These are phyloP conservation scores for Macrolepiota dolichaula DNA, from an alignment of 768 basidiomycete genomes.

Conservation along the genomic window DNA sequence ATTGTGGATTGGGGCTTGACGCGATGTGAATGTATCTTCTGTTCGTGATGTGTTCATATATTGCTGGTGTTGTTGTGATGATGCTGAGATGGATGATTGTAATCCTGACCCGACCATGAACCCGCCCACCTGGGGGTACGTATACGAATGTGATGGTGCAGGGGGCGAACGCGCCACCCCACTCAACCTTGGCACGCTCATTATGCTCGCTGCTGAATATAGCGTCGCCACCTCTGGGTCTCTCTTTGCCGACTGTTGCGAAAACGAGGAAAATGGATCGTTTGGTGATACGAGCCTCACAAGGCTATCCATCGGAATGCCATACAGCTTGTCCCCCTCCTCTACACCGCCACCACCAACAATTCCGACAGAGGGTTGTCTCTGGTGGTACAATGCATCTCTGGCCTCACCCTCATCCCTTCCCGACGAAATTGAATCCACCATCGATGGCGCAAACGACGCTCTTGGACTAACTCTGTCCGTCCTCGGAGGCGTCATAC, in stretches of 20 bases:
- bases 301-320: slow-evolving; percentile 69
- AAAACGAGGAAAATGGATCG: slow-evolving; percentile 49
- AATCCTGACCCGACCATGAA: too few relatives aligned
- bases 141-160: too few relatives aligned
- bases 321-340: slow-evolving; percentile 37
- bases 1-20: too few relatives aligned
- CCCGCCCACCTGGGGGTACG: too few relatives aligned
- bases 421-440: slow-evolving; percentile 32
- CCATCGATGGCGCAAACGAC: slow-evolving; percentile 31
- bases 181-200: slow-evolving; percentile 41
- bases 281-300: slow-evolving; percentile 68
- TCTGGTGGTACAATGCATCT: too few relatives aligned
- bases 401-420: not conserved
- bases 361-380: not conserved
- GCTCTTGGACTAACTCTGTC: slow-evolving; percentile 20
- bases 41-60: slow-evolving; percentile 29
- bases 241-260: slow-evolving; percentile 35
- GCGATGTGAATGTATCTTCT: slow-evolving; percentile 28
- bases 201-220: slow-evolving; percentile 81
- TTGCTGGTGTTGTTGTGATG: not conserved
- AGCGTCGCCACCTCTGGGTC: slow-evolving; percentile 84
- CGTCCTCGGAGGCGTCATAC: not conserved
- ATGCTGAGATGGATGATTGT: slow-evolving; percentile 16
- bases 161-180: too few relatives aligned
- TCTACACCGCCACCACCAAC: not conserved